Percentiles rank a stretch among this genome's conserved stretches.
phyloP scores from a whole-genome alignment of 176 grass and related monocot genomes.

The Pontederia crassipes region DNA sequence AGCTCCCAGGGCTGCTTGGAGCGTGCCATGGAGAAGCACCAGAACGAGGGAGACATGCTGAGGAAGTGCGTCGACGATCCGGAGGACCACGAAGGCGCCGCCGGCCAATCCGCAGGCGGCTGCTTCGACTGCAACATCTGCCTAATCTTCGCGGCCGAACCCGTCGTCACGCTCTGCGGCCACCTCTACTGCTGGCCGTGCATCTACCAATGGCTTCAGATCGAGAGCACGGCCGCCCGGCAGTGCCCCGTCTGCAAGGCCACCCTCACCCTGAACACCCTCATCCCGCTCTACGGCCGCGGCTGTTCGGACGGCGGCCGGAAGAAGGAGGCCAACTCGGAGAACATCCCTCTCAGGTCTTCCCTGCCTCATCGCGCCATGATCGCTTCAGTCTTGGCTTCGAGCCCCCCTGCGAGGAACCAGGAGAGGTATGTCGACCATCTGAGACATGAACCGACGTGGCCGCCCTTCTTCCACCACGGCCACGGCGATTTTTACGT shows the following conservation, averaged over 20 bases:
- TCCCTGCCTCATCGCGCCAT: constrained; percentile 5
- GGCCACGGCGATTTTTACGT: neutral
- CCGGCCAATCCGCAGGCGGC: constrained; percentile 5
- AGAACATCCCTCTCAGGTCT: constrained; percentile 42
- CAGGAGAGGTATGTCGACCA: neutral
- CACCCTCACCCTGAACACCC: constrained; percentile 25
- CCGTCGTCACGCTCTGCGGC: constrained; percentile 86
- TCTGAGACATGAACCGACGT: neutral
- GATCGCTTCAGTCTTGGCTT: neutral
- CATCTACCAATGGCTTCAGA: constrained; percentile 90
- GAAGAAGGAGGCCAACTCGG: neutral
- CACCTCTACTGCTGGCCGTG: constrained; percentile 98
- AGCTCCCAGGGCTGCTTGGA: no score
- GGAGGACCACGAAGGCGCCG: neutral
- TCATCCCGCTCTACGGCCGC: constrained; percentile 85
- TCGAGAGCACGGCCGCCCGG: constrained; percentile 12
- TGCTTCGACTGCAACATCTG: constrained; percentile 99
- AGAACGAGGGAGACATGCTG: no score
- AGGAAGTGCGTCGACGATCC: no score
- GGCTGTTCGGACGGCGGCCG: constrained; percentile 17
- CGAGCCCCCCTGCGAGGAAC: neutral
- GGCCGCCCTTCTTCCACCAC: neutral
- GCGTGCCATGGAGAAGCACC: no score
- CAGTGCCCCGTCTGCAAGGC: constrained; percentile 88
- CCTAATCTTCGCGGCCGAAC: constrained; percentile 57